These are phyloP conservation scores for Aspergillus vadensis DNA, from an alignment of 2,329 filamentous ascomycete genomes.

Conservation along the genomic window DNA sequence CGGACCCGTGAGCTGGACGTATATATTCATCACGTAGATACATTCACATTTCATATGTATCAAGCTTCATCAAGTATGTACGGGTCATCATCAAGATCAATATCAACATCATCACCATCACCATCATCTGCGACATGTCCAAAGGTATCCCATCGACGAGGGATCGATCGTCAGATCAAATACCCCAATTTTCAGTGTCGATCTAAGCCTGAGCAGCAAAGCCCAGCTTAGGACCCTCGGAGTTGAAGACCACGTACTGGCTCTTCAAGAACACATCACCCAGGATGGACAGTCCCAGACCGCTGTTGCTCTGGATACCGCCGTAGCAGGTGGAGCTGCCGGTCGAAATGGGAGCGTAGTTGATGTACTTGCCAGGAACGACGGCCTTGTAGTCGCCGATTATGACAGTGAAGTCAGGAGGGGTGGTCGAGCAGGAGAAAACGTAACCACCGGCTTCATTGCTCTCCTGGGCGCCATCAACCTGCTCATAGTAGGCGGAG, in stretches of 20 bases:
- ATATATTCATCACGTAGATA: too few relatives aligned
- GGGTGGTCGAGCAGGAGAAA: slow-evolving; percentile 53
- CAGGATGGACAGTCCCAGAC: slow-evolving; percentile 67
- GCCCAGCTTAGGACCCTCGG: slow-evolving; percentile 50
- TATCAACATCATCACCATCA: too few relatives aligned
- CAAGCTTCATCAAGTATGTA: neutral
- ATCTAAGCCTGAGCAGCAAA: slow-evolving; percentile 47
- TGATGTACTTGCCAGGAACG: slow-evolving; percentile 58
- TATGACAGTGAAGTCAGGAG: slow-evolving; percentile 57
- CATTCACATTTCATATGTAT: too few relatives aligned
- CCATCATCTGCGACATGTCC: neutral
- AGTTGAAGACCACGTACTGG: slow-evolving; percentile 72
- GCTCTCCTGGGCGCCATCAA: slow-evolving; percentile 56
- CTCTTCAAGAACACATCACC: slow-evolving; percentile 80
- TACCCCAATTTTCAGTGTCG: neutral
- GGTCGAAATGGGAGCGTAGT: slow-evolving; percentile 50
- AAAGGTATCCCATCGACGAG: neutral
- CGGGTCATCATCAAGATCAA: neutral
- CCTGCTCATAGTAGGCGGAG: slow-evolving; percentile 60
- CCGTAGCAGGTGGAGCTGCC: slow-evolving; percentile 65
- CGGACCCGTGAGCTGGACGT: too few relatives aligned
- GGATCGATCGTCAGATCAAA: neutral
- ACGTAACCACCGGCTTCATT: slow-evolving; percentile 56
- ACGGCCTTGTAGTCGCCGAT: slow-evolving; percentile 54
- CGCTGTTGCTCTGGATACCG: slow-evolving; percentile 67